Evolutionary conservation across 164 flowering plant species (phyloP).

Genomic region (Kingdonia uniflora): DNA sequence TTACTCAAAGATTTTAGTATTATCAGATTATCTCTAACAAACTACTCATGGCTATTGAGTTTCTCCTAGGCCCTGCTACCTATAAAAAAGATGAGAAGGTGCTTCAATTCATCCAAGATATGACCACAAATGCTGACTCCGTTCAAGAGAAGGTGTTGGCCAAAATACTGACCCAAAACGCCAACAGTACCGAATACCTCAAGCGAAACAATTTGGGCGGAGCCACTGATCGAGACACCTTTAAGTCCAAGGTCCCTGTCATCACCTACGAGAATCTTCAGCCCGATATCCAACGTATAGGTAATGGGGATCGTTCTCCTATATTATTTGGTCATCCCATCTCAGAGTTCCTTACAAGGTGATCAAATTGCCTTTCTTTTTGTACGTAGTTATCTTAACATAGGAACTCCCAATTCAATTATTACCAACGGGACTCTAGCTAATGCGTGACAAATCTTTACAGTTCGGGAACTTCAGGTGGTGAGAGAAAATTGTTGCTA

Average conservation of each 20-base stretch:
- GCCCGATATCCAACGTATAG: conserved; percentile 61
- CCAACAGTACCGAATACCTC: conserved; percentile 57
- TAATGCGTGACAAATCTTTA: not conserved
- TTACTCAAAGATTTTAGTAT: too few species aligned
- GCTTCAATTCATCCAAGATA: conserved; percentile 52
- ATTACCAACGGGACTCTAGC: too few species aligned
- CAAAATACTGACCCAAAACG: conserved; percentile 44
- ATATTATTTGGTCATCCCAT: conserved; percentile 55
- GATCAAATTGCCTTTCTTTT: not conserved
- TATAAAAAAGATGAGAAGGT: conserved; percentile 47
- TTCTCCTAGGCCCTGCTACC: conserved; percentile 23
- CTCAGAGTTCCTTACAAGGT: conserved; percentile 83
- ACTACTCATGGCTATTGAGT: conserved; percentile 10
- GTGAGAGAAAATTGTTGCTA: conserved; percentile 76
- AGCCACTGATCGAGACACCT: conserved; percentile 41
- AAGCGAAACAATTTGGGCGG: conserved; percentile 26
- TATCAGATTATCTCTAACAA: too few species aligned
- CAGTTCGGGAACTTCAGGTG: conserved; percentile 88
- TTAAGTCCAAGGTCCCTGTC: conserved; percentile 51
- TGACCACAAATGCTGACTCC: conserved; percentile 38
- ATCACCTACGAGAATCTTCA: conserved; percentile 58
- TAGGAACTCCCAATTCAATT: too few species aligned
- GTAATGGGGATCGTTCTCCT: conserved; percentile 59
- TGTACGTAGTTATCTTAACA: too few species aligned
- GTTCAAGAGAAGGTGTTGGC: conserved; percentile 48